phyloP scores from a whole-genome alignment of 768 basidiomycete species.

The Russula ochroleuca region DNA sequence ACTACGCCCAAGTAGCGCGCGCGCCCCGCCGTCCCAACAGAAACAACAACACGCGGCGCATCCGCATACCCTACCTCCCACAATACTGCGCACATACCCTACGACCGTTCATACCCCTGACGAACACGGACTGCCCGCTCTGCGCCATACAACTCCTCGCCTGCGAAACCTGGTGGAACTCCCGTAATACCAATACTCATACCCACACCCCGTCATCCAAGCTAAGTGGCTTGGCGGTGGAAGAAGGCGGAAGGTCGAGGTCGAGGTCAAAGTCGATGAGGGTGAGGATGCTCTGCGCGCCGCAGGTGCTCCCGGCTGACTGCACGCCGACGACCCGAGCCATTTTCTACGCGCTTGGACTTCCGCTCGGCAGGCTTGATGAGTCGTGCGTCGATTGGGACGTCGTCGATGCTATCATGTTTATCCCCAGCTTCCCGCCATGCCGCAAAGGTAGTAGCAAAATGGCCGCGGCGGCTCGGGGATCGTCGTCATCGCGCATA shows the following conservation, averaged over 20 bases:
- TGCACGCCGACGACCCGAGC: constrained; percentile 2
- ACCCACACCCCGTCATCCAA: too few relatives aligned
- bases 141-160: constrained; percentile 8
- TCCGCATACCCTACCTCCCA: constrained; percentile 12
- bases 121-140: neutral
- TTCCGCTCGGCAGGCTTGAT: constrained; percentile 12
- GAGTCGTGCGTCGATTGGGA: constrained; percentile 12
- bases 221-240: too few relatives aligned
- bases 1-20: neutral
- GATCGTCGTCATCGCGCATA: neutral
- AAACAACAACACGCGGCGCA: too few relatives aligned
- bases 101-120: neutral
- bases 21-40: neutral
- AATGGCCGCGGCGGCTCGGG: too few relatives aligned
- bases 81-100: constrained; percentile 6
- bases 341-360: constrained; percentile 4
- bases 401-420: neutral
- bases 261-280: too few relatives aligned
- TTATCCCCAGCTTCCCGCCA: neutral
- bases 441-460: neutral
- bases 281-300: neutral
- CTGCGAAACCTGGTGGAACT: constrained; percentile 13
- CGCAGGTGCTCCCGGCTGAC: neutral
- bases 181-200: neutral
- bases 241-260: too few relatives aligned